A percentile compares a stretch with the other conserved stretches of the same genome.
phyloP scores from a whole-genome alignment of 768 basidiomycete genomes.

The Leccinum rimulosum region DNA sequence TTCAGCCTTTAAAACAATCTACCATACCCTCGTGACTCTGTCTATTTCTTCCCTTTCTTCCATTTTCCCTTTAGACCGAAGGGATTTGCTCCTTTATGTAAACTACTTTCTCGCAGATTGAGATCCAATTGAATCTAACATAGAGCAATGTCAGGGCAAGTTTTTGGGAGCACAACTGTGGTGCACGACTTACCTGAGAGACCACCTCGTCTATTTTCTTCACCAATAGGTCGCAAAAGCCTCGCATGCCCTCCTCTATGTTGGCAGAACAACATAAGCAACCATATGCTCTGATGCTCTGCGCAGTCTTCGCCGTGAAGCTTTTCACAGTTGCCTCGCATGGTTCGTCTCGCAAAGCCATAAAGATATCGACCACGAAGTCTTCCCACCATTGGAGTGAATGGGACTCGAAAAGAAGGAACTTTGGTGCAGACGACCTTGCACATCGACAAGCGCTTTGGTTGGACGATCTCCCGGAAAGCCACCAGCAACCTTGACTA shows the following conservation, averaged over 20 bases:
- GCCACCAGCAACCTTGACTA: not conserved
- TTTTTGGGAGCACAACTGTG: not conserved
- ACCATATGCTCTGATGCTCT: not conserved
- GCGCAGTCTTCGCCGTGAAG: not conserved
- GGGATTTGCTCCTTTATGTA: too few species aligned
- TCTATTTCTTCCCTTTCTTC: too few species aligned
- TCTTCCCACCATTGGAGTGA: constrained; percentile 23
- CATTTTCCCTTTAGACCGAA: too few species aligned
- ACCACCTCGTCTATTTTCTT: not conserved
- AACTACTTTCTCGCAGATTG: not conserved
- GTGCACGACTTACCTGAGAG: not conserved
- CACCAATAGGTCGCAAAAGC: constrained; percentile 11
- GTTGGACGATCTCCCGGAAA: not conserved
- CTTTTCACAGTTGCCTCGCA: constrained; percentile 9
- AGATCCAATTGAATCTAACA: not conserved
- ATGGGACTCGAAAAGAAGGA: not conserved
- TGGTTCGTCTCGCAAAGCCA: constrained; percentile 18
- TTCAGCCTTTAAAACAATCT: too few species aligned
- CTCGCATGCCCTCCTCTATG: constrained; percentile 12
- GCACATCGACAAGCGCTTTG: not conserved
- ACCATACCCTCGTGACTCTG: too few species aligned
- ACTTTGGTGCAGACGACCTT: not conserved
- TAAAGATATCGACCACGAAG: constrained; percentile 14
- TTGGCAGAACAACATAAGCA: constrained; percentile 3
- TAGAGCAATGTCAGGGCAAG: not conserved